Evolutionary conservation across 768 basidiomycete species (phyloP), one percentile per base, ranked within the genome.

Genomic region (Mrakia blollopis): DNA sequence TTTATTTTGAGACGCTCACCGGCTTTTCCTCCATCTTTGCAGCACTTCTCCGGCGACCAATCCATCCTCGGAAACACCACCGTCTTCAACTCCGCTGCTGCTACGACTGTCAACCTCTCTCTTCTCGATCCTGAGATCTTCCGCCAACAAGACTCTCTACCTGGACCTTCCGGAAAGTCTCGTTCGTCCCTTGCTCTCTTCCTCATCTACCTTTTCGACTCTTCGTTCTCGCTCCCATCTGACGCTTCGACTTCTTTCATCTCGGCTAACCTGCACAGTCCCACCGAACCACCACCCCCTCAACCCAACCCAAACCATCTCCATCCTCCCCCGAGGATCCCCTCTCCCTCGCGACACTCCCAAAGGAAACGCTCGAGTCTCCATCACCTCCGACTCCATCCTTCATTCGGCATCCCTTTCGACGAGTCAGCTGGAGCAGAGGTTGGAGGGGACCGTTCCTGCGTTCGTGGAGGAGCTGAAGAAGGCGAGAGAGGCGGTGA

Each of bases 11-110:
- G 78, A 73, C 7, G 73, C 74, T 2, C 73, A 70, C 69, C 57
- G 44, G 30, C 14, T 9, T 39, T 2, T 50, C 44, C 11, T 44
- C 44, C 11, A 9, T 44, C 44, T 39, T 13, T 37, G 21, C 80
- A 96, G 92, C 93, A 97, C 80, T 79, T 92, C 5, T 85, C 97
- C 30, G 87, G 92, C 10, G 90, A 92, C 10, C 86, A 87, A 39
- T 86, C 88, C 78, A 85, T 90, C 76, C 84, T 85, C 57, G 83
- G 88, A 1, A 88, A 94, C 81, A 88, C 87, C 0, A 85, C 93
- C 28, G 89, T 89, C 16, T 95, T 92, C 81, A 90, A 89, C 3
- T 89, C 89, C 44, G 88, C 89, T 3, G 90, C 90, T 11, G 88
- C 88, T 79, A 89, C 88, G 79, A 91, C 92, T 78, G 86, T 92